Evolutionary conservation across 2,329 filamentous ascomycete genomes (phyloP).

Genomic region (Hypoxylon sp.): DNA sequence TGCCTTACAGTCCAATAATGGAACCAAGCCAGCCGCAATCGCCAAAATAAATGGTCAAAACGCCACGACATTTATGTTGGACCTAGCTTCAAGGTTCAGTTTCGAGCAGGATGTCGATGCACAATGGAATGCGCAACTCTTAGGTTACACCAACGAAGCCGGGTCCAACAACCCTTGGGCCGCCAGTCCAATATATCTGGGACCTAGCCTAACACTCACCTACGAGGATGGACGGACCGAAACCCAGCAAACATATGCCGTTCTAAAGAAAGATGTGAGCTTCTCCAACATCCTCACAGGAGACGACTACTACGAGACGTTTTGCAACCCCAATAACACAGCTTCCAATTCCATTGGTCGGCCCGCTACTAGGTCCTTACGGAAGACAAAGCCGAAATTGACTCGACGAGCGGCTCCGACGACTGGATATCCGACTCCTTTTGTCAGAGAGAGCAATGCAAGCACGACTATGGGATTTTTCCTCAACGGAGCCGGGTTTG

Average conservation of each 20-base stretch:
- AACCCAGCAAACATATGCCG: conserved; percentile 50
- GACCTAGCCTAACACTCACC: conserved; percentile 52
- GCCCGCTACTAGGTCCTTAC: background rate
- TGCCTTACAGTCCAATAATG: conserved; percentile 39
- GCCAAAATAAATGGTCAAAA: conserved; percentile 70
- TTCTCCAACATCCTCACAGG: conserved; percentile 55
- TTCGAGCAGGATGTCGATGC: conserved; percentile 71
- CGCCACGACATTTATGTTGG: conserved; percentile 64
- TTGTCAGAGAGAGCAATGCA: conserved; percentile 51
- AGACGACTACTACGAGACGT: conserved; percentile 56
- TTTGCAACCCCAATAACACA: conserved; percentile 53
- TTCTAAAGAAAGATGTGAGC: conserved; percentile 35
- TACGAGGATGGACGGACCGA: conserved; percentile 55
- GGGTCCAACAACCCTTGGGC: conserved; percentile 43
- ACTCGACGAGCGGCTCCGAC: conserved; percentile 42
- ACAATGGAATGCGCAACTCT: conserved; percentile 61
- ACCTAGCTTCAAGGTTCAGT: conserved; percentile 62
- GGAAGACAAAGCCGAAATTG: conserved; percentile 25
- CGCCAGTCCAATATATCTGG: conserved; percentile 50
- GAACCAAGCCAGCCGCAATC: conserved; percentile 62
- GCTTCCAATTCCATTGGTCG: background rate
- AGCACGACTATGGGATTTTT: conserved; percentile 56
- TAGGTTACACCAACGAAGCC: conserved; percentile 48
- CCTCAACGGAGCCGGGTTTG: conserved; percentile 51
- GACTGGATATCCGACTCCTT: conserved; percentile 50